Evolutionary conservation across 2,329 filamentous ascomycete genomes (phyloP).

Genomic region (Dactylellina leptospora): DNA sequence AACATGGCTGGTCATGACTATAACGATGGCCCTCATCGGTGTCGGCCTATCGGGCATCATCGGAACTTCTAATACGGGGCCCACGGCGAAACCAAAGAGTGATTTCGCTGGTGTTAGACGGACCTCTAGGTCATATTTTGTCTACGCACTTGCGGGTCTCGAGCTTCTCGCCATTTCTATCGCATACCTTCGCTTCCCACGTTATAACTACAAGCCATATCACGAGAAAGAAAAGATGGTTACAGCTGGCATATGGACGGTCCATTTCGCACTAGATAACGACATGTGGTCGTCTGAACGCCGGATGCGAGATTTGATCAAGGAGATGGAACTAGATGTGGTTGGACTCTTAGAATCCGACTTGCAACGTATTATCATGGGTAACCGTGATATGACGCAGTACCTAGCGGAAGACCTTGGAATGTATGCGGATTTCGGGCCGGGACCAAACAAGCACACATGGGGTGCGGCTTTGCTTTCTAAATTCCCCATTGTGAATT

Average conservation of each 20-base stretch:
- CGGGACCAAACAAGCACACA: slow-evolving; percentile 97
- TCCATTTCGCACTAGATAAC: slow-evolving; percentile 97
- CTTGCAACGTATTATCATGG: slow-evolving; percentile 98
- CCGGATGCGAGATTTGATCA: slow-evolving; percentile 88
- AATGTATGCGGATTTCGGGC: slow-evolving; percentile 98
- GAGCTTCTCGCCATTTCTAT: slow-evolving; percentile 82
- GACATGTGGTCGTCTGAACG: slow-evolving; percentile 98
- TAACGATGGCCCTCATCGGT: slow-evolving; percentile 84
- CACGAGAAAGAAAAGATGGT: slow-evolving; percentile 86
- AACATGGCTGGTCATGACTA: slow-evolving; percentile 93
- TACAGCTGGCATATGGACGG: slow-evolving; percentile 97
- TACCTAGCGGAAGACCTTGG: slow-evolving; percentile 94
- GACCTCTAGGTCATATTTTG: slow-evolving; percentile 71
- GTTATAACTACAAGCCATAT: slow-evolving; percentile 89
- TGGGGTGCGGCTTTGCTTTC: slow-evolving; percentile 93
- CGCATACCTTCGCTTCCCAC: slow-evolving; percentile 89
- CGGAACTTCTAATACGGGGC: slow-evolving; percentile 25
- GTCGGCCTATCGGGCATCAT: slow-evolving; percentile 79
- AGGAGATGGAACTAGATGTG: slow-evolving; percentile 96
- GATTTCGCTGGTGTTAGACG: slow-evolving; percentile 55
- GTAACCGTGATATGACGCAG: slow-evolving; percentile 94
- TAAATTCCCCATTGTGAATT: slow-evolving; percentile 97
- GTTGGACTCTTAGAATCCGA: slow-evolving; percentile 94
- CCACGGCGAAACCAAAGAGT: slow-evolving; percentile 47
- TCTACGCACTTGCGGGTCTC: slow-evolving; percentile 76